These are phyloP conservation scores for Auriculariales sp. DNA, from an alignment of 768 basidiomycete species.

Conservation along the genomic window DNA sequence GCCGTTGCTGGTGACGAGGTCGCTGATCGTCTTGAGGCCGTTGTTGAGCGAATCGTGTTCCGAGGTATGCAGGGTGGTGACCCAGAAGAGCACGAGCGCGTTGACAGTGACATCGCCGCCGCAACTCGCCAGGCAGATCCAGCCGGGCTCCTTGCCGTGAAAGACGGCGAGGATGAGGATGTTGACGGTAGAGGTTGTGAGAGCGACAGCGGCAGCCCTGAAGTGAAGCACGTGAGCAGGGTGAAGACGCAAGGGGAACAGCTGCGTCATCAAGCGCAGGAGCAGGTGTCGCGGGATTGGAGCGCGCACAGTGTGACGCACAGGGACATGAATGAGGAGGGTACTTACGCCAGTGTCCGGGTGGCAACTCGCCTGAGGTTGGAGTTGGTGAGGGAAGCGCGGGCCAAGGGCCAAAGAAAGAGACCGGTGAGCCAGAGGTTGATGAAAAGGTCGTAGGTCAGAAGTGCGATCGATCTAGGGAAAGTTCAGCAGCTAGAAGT, in stretches of 20 bases:
- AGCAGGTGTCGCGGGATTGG: too few relatives aligned
- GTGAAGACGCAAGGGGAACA: too few relatives aligned
- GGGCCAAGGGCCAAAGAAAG: slow-evolving; percentile 32
- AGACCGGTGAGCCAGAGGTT: slow-evolving; percentile 12
- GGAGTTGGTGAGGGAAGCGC: slow-evolving; percentile 19
- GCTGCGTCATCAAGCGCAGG: too few relatives aligned
- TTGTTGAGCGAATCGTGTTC: too few relatives aligned
- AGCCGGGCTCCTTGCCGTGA: slow-evolving; percentile 31
- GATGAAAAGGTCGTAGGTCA: slow-evolving; percentile 33
- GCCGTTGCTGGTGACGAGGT: too few relatives aligned
- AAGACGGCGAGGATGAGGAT: slow-evolving; percentile 29
- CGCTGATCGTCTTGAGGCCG: too few relatives aligned
- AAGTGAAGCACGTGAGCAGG: too few relatives aligned
- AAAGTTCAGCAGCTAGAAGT: too few relatives aligned
- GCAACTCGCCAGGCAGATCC: slow-evolving; percentile 31
- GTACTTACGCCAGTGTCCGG: slow-evolving; percentile 29
- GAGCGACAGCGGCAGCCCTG: slow-evolving; percentile 29
- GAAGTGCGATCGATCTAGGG: slow-evolving; percentile 23
- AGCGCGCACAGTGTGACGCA: too few relatives aligned
- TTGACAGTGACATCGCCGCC: slow-evolving; percentile 31
- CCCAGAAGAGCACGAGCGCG: slow-evolving; percentile 33
- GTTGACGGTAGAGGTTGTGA: slow-evolving; percentile 34
- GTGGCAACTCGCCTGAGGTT: slow-evolving; percentile 23
- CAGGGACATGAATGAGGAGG: too few relatives aligned
- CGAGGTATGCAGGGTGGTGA: too few relatives aligned